Evolutionary conservation across 2,329 filamentous ascomycete genomes (phyloP), one percentile per base, ranked within the genome.

Genomic region (Exophiala oligosperma): DNA sequence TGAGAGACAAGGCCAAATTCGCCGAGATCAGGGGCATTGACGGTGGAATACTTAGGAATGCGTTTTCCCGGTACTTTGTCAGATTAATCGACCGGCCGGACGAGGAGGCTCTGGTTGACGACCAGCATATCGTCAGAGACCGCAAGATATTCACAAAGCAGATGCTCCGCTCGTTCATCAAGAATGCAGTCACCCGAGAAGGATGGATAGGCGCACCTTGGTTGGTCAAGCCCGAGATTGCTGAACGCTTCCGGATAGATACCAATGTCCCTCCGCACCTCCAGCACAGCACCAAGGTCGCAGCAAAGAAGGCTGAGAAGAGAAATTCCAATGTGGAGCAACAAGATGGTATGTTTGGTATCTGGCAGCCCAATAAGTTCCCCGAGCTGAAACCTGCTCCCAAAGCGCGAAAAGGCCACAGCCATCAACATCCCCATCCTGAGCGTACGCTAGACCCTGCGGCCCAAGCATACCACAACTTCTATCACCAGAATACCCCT

Each of bases 131-230:
- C 56, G 88, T 84, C 62, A 88, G 94, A 62, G 92, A 97, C 70
- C 86, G 92, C 52, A 96, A 93, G 68, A 84, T 91, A 48, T 99
- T 97, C 71, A 97, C 93, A 28, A 97, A 99, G 75, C 87, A 92
- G 49, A 92, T 97, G 72, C 80, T 99, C 41, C 87, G 93, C 35
- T 91, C 92, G 4, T 99, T 97, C 65, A 90, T 99, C 64, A 96
- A 96, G 72, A 92, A 95, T 73, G 94, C 92, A 0, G 89, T 97
- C n/a, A 89, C 87, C 1, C 81, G 93, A 61, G 94, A 97, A 69
- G 85, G 91, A 3, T 97, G 92, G 91, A 93, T 87, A 60, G 93
- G 93, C n/a, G 94, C 94, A 0, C 93, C 94, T 0, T 99, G 94
- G 94, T 78, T 96, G 55, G 93, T 97, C 17, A 97, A 95, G 75